Evolutionary conservation across 129 eudicot genomes (phyloP), one percentile per base, ranked within the genome.

Genomic region (Pseudognaphalium luteoalbum): DNA sequence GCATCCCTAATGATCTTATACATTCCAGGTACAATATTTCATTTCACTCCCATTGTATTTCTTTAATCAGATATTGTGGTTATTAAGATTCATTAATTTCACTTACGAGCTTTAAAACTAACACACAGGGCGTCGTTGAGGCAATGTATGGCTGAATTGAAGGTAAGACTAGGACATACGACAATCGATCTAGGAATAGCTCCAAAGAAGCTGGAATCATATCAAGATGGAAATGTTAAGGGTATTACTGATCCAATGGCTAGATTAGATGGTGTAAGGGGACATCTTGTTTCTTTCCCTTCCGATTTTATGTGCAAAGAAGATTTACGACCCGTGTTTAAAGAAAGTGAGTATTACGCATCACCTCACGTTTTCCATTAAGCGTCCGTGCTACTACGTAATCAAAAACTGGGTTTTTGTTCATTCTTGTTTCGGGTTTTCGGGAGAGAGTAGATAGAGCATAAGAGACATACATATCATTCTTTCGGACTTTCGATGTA

Each of bases 321-420:
- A 85, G 99, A 94, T 86, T 70, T 94, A 76, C 83, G 99, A 77
- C 99, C 97, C 19, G 97, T 87, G 29, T 94, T 91, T 63, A 94
- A 91, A 52, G 99, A 94, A 83, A 94, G 99, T 41, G 99, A 94
- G 83, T 94, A 91, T 81, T 94, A 94, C 71, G 97, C 99, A 28
- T 91, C 98, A n/a, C 83, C 98, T 60, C 99, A 94, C 70, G 97
- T 94, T 81, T 94, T 94, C 80, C 99, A 94, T 76, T 94, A 65
- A 85, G 6, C 15, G 33, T 42, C 29, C 30, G 22, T 74, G 73
- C 51, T 76, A 30, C 58, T 42, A 29, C 7, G 35, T 68, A 68
- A 41, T 15, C 35, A 42, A 8, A 56, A 72, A 19, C 12, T 34
- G 56, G 10, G 28, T 44, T 25, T 22, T 73, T 51, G 15, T 58